phyloP scores from a whole-genome alignment of 768 basidiomycete genomes.

The Royoungia palumana region DNA sequence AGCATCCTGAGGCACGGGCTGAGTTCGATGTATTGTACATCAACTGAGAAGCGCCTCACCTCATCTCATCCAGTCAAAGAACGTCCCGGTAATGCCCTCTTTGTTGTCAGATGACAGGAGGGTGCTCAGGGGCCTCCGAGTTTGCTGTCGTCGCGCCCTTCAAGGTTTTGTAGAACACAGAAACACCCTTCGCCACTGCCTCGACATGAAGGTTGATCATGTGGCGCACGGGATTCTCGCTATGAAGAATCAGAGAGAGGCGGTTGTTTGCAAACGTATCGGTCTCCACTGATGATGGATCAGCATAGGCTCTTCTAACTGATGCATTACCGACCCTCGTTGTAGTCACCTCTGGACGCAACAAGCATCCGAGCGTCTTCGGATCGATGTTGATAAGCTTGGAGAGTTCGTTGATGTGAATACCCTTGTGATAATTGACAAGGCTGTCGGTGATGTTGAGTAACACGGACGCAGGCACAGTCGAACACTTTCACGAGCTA shows the following conservation, averaged over 20 bases:
- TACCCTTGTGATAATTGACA: conserved; percentile 25
- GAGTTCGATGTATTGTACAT: background rate
- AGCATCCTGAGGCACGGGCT: conserved; percentile 11
- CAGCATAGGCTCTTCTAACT: background rate
- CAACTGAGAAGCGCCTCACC: conserved; percentile 6
- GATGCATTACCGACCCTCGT: conserved; percentile 27
- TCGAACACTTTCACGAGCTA: conserved; percentile 29
- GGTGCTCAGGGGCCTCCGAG: conserved; percentile 19
- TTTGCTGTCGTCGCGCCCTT: conserved; percentile 19
- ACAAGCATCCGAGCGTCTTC: conserved; percentile 28
- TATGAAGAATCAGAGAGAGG: conserved; percentile 29
- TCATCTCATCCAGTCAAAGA: conserved; percentile 27
- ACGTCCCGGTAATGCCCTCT: conserved; percentile 19
- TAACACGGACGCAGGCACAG: conserved; percentile 28
- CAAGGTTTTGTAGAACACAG: conserved; percentile 24
- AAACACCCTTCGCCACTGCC: conserved; percentile 11
- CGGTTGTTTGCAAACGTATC: conserved; percentile 36
- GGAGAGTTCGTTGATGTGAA: conserved; percentile 30
- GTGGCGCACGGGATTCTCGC: conserved; percentile 20
- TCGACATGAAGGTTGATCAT: conserved; percentile 21
- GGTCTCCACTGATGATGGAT: conserved; percentile 25
- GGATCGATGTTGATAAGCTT: conserved; percentile 18
- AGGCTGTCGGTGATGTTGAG: conserved; percentile 28
- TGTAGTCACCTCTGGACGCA: conserved; percentile 30
- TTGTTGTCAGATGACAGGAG: conserved; percentile 20